Percentiles rank a stretch among this genome's conserved stretches.
These are phyloP conservation scores for Pythium guiyangense DNA, from an alignment of 352 stramenopile species.

Conservation along the genomic window DNA sequence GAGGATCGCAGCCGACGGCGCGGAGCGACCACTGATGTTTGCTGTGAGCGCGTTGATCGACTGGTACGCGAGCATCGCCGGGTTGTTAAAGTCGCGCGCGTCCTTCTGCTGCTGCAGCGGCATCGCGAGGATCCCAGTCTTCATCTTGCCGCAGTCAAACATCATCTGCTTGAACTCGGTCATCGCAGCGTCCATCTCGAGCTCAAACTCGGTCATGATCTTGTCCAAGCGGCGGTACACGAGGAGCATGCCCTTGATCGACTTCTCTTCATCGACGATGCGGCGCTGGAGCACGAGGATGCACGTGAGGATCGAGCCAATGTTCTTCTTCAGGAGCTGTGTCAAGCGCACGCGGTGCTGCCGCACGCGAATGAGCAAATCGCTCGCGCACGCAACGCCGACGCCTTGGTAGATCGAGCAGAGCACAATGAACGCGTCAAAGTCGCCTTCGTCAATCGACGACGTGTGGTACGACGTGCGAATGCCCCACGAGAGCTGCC, in stretches of 20 bases:
- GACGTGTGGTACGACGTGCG: constrained; percentile 83
- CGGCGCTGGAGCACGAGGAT: constrained; percentile 69
- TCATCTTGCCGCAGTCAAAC: constrained; percentile 77
- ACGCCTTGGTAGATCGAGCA: constrained; percentile 81
- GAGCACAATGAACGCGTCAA: constrained; percentile 80
- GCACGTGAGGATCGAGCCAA: constrained; percentile 63
- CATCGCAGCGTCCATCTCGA: constrained; percentile 60
- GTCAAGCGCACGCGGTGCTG: constrained; percentile 63
- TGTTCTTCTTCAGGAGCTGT: constrained; percentile 73
- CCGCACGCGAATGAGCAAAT: constrained; percentile 66
- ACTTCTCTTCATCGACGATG: constrained; percentile 76
- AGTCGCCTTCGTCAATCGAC: constrained; percentile 77
- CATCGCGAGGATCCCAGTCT: constrained; percentile 71
- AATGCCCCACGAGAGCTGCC: constrained; percentile 76
- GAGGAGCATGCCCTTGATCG: constrained; percentile 67
- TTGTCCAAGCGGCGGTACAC: constrained; percentile 65
- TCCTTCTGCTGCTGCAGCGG: constrained; percentile 59
- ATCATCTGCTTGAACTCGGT: constrained; percentile 75
- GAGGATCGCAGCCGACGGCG: constrained; percentile 68
- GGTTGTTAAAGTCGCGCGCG: constrained; percentile 59
- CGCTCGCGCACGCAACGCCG: constrained; percentile 55
- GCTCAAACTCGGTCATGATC: constrained; percentile 58
- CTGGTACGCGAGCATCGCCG: constrained; percentile 73
- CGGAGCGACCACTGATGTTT: constrained; percentile 45
- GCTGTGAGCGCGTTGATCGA: constrained; percentile 77